Evolutionary conservation across 176 grass and related monocot species (phyloP), one percentile per base, ranked within the genome.

Genomic region (Musa acuminata): DNA sequence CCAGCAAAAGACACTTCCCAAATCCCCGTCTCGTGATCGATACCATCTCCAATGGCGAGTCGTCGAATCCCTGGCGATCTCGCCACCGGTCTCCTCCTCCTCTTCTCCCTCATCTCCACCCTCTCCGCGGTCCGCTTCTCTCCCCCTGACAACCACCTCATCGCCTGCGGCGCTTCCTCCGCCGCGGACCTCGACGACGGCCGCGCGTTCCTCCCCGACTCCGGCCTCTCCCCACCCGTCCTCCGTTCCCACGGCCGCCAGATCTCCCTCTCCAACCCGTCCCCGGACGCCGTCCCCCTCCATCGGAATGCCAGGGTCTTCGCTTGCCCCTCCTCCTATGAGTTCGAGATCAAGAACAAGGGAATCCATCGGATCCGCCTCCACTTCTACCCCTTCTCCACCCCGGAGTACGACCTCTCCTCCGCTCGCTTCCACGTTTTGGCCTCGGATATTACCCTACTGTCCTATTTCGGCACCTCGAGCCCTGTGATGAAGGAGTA

Each of bases 321-420:
- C 84, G 59, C 88, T 70, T 82, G 84, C 51, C 78, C 73, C 29
- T 86, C 88, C 19, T 91, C 90, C 35, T 98, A 98, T 75, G 84
- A 87, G 82, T 84, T 98, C 69, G 22, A 75, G 9, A 62, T 98
- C 73, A 87, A 80, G 72, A 78, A 84, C 58, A 77, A 81, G 63
- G 95, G 95, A 0, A 64, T 27, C 72, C 95, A 98, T 80, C 74
- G 93, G 72, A 72, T 98, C 22, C 95, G 95, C 78, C 88, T 98
- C 78, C 95, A 98, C 79, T 98, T 98, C 84, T 98, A 93, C 77
- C 90, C 95, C 4, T 85, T 98, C 72, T 20, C 3, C 35, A 67
- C 82, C 21, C 60, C 71, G 13, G 76, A 83, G 6, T 87, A 64
- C 74, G 64, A 87, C n/a, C 90, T 98, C 20, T 68, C 82, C 22